Evolutionary conservation across 352 stramenopile genomes (phyloP).

Genomic region (Globisporangium echinulatum): DNA sequence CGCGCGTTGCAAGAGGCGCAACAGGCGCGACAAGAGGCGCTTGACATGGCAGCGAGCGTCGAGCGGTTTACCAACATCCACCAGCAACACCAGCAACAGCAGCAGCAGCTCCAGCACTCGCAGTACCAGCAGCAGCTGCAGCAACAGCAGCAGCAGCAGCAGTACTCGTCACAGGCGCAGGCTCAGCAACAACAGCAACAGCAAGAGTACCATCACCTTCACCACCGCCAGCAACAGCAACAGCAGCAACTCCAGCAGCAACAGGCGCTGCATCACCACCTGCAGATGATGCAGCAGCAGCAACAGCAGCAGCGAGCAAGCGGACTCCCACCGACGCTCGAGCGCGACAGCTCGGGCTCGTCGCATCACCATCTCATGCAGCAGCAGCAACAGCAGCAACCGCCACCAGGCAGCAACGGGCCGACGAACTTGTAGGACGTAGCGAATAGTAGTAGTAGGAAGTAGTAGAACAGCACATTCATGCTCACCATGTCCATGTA

Average conservation of each 20-base stretch:
- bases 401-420: background rate
- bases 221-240: conserved; percentile 35
- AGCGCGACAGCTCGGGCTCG: conserved; percentile 11
- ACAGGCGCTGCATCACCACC: conserved; percentile 31
- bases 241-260: conserved; percentile 47
- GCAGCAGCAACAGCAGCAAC: conserved; percentile 16
- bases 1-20: conserved; percentile 70
- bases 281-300: conserved; percentile 42
- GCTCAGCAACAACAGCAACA: conserved; percentile 40
- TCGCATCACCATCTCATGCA: conserved; percentile 29
- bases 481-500: conserved; percentile 6
- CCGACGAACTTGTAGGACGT: background rate
- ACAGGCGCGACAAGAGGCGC: conserved; percentile 68
- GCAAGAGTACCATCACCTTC: conserved; percentile 35
- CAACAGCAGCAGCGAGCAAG: conserved; percentile 31
- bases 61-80: conserved; percentile 73
- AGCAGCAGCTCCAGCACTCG: conserved; percentile 9
- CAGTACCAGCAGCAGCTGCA: conserved; percentile 16
- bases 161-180: conserved; percentile 24
- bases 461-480: conserved; percentile 3
- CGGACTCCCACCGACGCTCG: conserved; percentile 4
- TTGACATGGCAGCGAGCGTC: conserved; percentile 76
- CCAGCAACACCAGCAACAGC: conserved; percentile 42
- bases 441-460: background rate
- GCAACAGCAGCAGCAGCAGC: conserved; percentile 21